Evolutionary conservation across 1,284 basidiomycete species (phyloP).

Genomic region (Ustilago loliicola): DNA sequence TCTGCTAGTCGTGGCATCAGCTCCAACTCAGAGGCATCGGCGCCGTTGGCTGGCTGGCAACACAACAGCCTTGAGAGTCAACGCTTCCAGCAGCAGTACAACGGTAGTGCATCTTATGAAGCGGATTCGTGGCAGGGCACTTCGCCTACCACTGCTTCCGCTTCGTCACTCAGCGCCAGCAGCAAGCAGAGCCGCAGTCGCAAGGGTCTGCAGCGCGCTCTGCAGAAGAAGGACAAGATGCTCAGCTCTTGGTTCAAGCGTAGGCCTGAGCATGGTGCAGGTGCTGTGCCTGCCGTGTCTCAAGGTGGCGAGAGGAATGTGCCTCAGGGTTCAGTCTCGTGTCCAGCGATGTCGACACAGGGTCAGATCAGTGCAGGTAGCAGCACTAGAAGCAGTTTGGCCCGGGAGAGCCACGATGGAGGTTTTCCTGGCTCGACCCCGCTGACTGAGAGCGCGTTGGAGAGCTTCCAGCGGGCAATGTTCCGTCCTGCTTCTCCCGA

Average conservation of each 20-base stretch:
- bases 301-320: slow-evolving; percentile 8
- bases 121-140: slow-evolving; percentile 36
- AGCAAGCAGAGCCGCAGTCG: slow-evolving; percentile 40
- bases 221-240: slow-evolving; percentile 56
- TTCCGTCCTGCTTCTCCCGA: slow-evolving; percentile 45
- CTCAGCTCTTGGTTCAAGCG: slow-evolving; percentile 58
- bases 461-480: slow-evolving; percentile 34
- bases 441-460: slow-evolving; percentile 40
- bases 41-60: slow-evolving; percentile 23
- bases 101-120: slow-evolving; percentile 22
- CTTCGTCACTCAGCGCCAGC: slow-evolving; percentile 30
- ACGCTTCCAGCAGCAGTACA: slow-evolving; percentile 8
- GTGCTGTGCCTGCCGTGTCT: slow-evolving; percentile 10
- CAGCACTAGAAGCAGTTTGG: slow-evolving; percentile 5
- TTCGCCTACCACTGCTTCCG: slow-evolving; percentile 42
- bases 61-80: slow-evolving; percentile 21
- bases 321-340: background rate
- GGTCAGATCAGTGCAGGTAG: slow-evolving; percentile 11
- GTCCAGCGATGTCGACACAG: background rate
- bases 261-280: slow-evolving; percentile 19
- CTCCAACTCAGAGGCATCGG: slow-evolving; percentile 19
- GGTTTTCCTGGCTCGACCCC: slow-evolving; percentile 17
- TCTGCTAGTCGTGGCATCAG: slow-evolving; percentile 33
- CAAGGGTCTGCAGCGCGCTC: slow-evolving; percentile 38
- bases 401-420: slow-evolving; percentile 1